Evolutionary conservation across 495 filamentous ascomycete species (phyloP), one percentile per base, ranked within the genome.

Genomic region (Daldinia loculata): DNA sequence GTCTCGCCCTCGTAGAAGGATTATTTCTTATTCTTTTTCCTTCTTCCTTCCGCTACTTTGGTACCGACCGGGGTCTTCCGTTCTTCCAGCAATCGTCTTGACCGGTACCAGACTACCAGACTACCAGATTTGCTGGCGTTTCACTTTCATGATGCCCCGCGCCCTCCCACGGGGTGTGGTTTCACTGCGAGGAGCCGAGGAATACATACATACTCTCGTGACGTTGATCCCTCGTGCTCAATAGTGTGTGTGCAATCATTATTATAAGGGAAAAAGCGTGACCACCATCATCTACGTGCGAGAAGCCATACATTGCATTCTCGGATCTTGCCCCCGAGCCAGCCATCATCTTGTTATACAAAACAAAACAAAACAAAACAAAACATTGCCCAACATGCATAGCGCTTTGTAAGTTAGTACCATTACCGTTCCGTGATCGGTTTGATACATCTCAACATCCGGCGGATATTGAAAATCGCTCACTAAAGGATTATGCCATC

Each of bases 81-180:
- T 56, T 60, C 45, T 66, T 59, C 61, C 57, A 53, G 43, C 32
- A 43, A 55, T 56, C 38, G 56, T 34, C 34, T 55, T 11, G 22
- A 38, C 50, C 27, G 34, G 51, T 68, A 57, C 56, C 61, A 67
- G 48, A 68, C 27, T 68, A 57, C 56, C 61, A 67, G 48, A 68
- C 27, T 30, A 53, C 26, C 27, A 30, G 50, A 53, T 66, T 60
- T 50, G 56, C 27, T 65, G 48, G 41, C 56, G 64, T 72, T 68
- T 72, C 70, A 69, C 65, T 68, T 48, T 72, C 64, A 66, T 61
- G 50, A 51, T 61, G 26, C 65, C 70, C 60, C 60, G 64, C 64
- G 65, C 61, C 43, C 36, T 61, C 70, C 61, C 61, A 72, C 50
- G 65, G 64, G 69, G 56, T 69, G 60, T 72, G 70, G 65, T 69